phyloP scores from a whole-genome alignment of 371 early-diverging fungal species.

The Mortierella sp. region DNA sequence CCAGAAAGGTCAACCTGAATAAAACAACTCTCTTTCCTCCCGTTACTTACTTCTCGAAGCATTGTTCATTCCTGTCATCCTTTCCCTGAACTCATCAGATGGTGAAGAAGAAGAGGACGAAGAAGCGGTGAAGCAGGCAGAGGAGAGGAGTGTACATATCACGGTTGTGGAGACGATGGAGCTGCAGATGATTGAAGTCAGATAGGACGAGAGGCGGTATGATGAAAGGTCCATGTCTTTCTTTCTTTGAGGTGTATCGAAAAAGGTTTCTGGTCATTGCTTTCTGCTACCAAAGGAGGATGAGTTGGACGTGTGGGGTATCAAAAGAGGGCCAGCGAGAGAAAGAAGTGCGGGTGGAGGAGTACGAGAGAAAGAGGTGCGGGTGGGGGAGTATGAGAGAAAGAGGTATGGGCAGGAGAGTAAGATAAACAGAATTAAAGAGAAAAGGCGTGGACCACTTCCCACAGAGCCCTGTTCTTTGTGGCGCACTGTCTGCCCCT shows the following conservation, averaged over 20 bases:
- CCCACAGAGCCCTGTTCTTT: no score
- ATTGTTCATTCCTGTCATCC: no score
- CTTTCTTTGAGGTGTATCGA: not conserved
- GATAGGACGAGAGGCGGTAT: constrained; percentile 22
- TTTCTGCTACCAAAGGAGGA: not conserved
- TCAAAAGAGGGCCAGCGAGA: not conserved
- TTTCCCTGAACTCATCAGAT: no score
- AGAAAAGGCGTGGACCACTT: not conserved
- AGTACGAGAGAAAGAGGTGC: not conserved
- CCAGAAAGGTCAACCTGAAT: no score
- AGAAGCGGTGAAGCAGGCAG: constrained; percentile 16
- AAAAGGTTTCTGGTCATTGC: not conserved
- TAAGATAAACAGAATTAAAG: not conserved
- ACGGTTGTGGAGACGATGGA: constrained; percentile 39
- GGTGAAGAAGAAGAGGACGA: not conserved
- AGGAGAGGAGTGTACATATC: constrained; percentile 28
- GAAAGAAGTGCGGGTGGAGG: not conserved
- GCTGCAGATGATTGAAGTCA: constrained; percentile 31
- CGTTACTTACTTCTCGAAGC: no score
- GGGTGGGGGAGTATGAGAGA: not conserved
- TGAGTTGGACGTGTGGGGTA: not conserved
- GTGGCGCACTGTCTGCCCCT: no score
- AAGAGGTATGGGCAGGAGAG: not conserved
- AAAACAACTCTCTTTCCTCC: no score
- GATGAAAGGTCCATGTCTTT: constrained; percentile 18